Base-by-base conservation (phyloP, 2,329 filamentous ascomycete species). In the Paraphaeosphaeria sporulosa region DNA sequence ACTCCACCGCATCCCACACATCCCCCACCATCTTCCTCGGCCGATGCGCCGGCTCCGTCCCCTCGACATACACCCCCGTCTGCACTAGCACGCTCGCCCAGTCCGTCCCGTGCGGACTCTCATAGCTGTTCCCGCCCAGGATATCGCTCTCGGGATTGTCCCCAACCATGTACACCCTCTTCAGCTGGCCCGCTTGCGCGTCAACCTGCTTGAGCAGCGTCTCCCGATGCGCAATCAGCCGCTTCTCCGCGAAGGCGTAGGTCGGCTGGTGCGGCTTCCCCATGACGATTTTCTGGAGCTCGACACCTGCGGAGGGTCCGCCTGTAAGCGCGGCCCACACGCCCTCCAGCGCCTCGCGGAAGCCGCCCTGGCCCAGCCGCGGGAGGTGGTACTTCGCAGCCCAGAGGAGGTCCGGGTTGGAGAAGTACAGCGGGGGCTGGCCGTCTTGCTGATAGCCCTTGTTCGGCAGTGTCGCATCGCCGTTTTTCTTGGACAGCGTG, bases 341-440 rank as follows among this genome's bases (percentile, higher is more conserved):
- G 0, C 93, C 94, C 65, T 89, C 86, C 17, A 98, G 80, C 0
- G 93, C 91, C 47, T 90, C 90, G 63, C 92, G 87, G 78, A 98
- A 98, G 0, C 92, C 93, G 19, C 95, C 95, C 76, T 97, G 95
- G 0, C 94, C 95, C 44, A 98, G 86, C 5, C 95, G 89, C 32
- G 94, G 92, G 52, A 94, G 86, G 61, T 91, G 92, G 77, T 96
- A 94, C 36, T 86, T 87, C 0, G 93, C 90, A 54, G 93, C 91
- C 94, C 94, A 99, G 71, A 93, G 85, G 3, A 98, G 82, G 78
- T 99, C 95, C 1, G 92, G 88, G 77, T 98, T 98, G 48, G 90
- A 94, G 77, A 96, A 97, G 82, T 90, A 96, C 7, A 98, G 80
- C 19, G 82, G 82, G 0, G 95, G 93, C 76, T 97, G 94, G 1